phyloP scores from a whole-genome alignment of 2,329 filamentous ascomycete species.

The Diaporthe capsici region DNA sequence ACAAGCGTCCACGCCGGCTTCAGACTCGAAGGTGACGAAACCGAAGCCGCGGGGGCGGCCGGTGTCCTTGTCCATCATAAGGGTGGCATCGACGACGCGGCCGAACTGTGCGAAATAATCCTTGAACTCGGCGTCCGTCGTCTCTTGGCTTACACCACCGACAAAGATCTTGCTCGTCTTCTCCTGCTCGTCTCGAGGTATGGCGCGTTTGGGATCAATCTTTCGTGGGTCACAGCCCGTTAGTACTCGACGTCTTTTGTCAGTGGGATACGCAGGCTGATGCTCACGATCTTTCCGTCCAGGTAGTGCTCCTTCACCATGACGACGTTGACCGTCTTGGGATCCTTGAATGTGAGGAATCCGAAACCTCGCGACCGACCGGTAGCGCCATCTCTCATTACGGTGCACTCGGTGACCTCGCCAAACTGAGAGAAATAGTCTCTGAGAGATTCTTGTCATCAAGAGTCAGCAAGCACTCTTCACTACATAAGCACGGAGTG shows the following conservation, averaged over 20 bases:
- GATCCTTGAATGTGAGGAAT: slow-evolving; percentile 97
- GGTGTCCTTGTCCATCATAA: slow-evolving; percentile 99
- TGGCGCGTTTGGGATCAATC: slow-evolving; percentile 98
- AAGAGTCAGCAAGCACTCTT: slow-evolving; percentile 16
- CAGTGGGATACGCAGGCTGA: neutral
- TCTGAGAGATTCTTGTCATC: slow-evolving; percentile 84
- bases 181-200: slow-evolving; percentile 97
- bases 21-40: slow-evolving; percentile 98
- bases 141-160: slow-evolving; percentile 96
- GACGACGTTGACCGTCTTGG: slow-evolving; percentile 97
- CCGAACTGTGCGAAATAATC: slow-evolving; percentile 98
- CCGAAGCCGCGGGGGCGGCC: slow-evolving; percentile 96
- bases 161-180: slow-evolving; percentile 99
- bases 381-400: slow-evolving; percentile 97
- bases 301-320: slow-evolving; percentile 99
- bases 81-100: slow-evolving; percentile 93
- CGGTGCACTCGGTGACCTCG: slow-evolving; percentile 96
- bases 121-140: slow-evolving; percentile 95
- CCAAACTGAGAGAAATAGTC: slow-evolving; percentile 99
- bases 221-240: slow-evolving; percentile 54
- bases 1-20: slow-evolving; percentile 93
- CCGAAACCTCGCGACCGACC: slow-evolving; percentile 96
- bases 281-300: slow-evolving; percentile 95
- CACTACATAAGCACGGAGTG: slow-evolving; percentile 16
- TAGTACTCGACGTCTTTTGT: slow-evolving; percentile 4